A percentile compares a stretch with the other conserved stretches of the same genome.
Conservation (phyloP, 495 filamentous ascomycete genomes). For the Terfezia boudieri region DNA sequence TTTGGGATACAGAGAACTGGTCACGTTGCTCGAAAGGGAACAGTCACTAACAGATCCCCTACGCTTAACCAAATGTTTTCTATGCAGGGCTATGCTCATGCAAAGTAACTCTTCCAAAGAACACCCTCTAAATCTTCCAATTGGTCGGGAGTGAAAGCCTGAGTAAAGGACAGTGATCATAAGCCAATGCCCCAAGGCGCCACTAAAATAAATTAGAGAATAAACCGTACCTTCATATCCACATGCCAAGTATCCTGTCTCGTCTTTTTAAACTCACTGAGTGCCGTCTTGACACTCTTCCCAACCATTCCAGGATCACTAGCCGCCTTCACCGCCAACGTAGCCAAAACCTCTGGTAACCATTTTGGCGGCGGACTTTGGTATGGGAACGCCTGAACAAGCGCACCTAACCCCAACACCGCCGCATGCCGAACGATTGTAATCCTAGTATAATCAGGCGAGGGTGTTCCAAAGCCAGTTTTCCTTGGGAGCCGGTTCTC, state of each 20-base stretch:
- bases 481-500: slow-evolving; percentile 75
- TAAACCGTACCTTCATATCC: slow-evolving; percentile 67
- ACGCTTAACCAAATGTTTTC: too few relatives aligned
- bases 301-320: slow-evolving; percentile 82
- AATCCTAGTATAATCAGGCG: slow-evolving; percentile 60
- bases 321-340: slow-evolving; percentile 62
- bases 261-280: slow-evolving; percentile 98
- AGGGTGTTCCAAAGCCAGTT: slow-evolving; percentile 46
- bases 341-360: slow-evolving; percentile 83
- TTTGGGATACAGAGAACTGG: too few relatives aligned
- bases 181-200: too few relatives aligned
- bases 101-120: slow-evolving; percentile 99
- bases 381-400: slow-evolving; percentile 95
- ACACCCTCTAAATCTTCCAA: slow-evolving; percentile 90
- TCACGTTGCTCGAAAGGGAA: too few relatives aligned
- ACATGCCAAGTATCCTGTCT: slow-evolving; percentile 97
- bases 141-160: slow-evolving; percentile 85
- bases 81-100: slow-evolving; percentile 25
- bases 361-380: slow-evolving; percentile 73
- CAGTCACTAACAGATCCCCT: too few relatives aligned
- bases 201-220: slow-evolving; percentile 1
- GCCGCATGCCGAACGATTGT: slow-evolving; percentile 71
- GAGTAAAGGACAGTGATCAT: slow-evolving; percentile 18
- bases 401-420: slow-evolving; percentile 71
- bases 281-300: slow-evolving; percentile 85